Evolutionary conservation across 768 basidiomycete species (phyloP).

Genomic region (Leccinum longicurvipes): DNA sequence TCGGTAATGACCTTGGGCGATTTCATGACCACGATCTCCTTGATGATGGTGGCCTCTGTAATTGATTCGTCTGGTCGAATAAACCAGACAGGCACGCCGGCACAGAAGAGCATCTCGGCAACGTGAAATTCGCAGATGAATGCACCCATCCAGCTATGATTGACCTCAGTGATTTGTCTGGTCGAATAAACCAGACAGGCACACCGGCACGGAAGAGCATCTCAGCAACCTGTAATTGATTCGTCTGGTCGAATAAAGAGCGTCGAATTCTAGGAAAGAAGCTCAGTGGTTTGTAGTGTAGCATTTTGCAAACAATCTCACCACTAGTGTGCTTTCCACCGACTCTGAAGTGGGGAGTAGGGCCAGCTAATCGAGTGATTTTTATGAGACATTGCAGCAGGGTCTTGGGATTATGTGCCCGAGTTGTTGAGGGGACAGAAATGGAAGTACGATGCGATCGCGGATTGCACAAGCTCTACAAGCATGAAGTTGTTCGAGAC

Average conservation of each 20-base stretch:
- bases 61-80: not conserved
- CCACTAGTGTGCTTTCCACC: too few species aligned
- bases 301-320: not conserved
- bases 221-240: too few species aligned
- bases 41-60: not conserved
- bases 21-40: not conserved
- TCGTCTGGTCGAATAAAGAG: too few species aligned
- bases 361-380: too few species aligned
- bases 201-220: not conserved
- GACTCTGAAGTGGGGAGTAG: too few species aligned
- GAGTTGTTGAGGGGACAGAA: too few species aligned
- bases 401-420: too few species aligned
- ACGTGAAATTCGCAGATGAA: not conserved
- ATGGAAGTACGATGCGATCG: too few species aligned
- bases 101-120: not conserved
- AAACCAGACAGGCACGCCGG: not conserved
- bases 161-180: not conserved
- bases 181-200: not conserved
- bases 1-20: not conserved
- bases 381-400: too few species aligned
- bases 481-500: too few species aligned
- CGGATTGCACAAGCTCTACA: too few species aligned
- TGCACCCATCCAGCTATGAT: not conserved
- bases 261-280: not conserved
- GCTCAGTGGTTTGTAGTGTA: not conserved